phyloP scores from a whole-genome alignment of 202 grass and related monocot genomes.

The Bolboschoenoplectus hybrid region DNA sequence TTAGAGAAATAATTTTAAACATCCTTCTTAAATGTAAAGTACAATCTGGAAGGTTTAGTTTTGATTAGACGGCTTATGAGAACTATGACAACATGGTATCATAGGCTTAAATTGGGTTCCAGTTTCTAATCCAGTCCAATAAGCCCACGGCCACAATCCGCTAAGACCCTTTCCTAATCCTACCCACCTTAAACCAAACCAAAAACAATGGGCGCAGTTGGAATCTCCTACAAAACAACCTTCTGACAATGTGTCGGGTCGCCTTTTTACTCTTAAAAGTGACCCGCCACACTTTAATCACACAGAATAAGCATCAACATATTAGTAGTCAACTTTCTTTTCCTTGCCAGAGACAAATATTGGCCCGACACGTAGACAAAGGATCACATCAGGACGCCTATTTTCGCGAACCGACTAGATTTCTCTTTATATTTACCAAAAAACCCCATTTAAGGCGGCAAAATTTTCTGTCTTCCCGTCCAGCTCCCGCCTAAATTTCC shows the following conservation, averaged over 20 bases:
- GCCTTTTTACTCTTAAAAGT: not conserved
- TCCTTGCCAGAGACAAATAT: not conserved
- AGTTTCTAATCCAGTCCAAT: not conserved
- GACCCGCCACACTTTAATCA: not conserved
- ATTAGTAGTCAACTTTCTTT: not conserved
- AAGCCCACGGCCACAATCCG: not conserved
- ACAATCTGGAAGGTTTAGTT: too few relatives aligned
- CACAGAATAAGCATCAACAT: not conserved
- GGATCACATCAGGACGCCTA: slow-evolving; percentile 11
- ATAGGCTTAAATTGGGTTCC: not conserved
- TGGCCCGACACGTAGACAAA: not conserved
- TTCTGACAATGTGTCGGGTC: not conserved
- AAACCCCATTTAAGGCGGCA: slow-evolving; percentile 27
- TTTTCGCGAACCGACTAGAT: slow-evolving; percentile 9
- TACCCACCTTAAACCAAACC: not conserved
- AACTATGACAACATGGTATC: not conserved
- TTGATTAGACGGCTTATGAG: too few relatives aligned
- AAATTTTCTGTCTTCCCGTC: not conserved
- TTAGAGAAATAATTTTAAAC: too few relatives aligned
- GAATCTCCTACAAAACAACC: not conserved
- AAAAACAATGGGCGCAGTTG: too few relatives aligned
- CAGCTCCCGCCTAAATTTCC: not conserved
- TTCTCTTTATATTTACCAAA: slow-evolving; percentile 22
- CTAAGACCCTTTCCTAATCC: not conserved
- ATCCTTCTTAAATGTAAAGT: too few relatives aligned